A percentile compares a stretch with the other conserved stretches of the same genome.
phyloP scores from a whole-genome alignment of 108 stramenopile species.

The Parietichytrium sp. region DNA sequence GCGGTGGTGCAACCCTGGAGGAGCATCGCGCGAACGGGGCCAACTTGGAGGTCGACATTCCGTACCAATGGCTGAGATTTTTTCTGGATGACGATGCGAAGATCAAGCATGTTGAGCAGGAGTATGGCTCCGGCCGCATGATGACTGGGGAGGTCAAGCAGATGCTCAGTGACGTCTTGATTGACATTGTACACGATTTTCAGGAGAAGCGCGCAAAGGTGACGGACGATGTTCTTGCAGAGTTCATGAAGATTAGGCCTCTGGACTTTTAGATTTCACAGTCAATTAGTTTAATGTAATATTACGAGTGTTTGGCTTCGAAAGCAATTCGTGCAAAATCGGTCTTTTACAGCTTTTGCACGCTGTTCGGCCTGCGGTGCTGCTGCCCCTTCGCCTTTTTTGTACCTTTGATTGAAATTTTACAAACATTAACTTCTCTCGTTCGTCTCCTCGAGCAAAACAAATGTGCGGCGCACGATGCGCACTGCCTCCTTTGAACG shows the following conservation, averaged over 20 bases:
- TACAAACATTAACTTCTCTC: too few species aligned
- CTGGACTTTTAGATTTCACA: not conserved
- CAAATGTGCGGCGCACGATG: too few species aligned
- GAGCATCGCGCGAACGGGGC: conserved; percentile 88
- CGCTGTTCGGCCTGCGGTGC: not conserved
- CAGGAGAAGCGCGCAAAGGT: conserved; percentile 79
- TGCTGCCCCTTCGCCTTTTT: not conserved
- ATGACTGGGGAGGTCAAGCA: conserved; percentile 90
- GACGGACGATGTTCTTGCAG: conserved; percentile 79
- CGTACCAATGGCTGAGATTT: conserved; percentile 93
- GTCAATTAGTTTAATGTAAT: not conserved
- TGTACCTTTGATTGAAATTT: not conserved
- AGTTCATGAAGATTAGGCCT: conserved; percentile 78
- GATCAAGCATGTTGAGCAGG: conserved; percentile 74
- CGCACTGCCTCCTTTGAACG: too few species aligned
- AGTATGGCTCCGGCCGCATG: conserved; percentile 85
- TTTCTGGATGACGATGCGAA: conserved; percentile 97
- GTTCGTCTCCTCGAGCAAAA: too few species aligned
- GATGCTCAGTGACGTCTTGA: conserved; percentile 73
- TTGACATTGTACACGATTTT: conserved; percentile 80
- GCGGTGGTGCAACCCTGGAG: conserved; percentile 88
- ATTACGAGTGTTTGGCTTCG: not conserved
- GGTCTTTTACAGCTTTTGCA: not conserved
- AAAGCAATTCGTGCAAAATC: not conserved
- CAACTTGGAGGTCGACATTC: conserved; percentile 87